Conservation (phyloP, 345 rosid species). For the Eucalyptus grandis region DNA sequence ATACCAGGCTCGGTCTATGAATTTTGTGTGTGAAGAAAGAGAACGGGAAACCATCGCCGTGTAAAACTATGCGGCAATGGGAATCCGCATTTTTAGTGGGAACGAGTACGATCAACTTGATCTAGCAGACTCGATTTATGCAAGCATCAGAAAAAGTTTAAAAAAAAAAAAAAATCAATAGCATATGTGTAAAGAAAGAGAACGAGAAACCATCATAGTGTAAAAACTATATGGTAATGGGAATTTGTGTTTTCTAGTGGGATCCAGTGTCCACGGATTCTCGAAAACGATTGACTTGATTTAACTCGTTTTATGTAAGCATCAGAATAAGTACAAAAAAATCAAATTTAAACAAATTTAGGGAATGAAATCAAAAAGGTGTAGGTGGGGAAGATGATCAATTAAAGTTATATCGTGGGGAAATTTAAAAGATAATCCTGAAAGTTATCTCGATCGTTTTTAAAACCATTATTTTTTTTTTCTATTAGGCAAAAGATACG, state of each 20-base stretch:
- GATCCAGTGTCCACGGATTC: not conserved
- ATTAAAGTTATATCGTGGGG: not conserved
- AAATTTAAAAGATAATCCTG: not conserved
- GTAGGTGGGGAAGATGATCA: not conserved
- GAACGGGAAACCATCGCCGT: not conserved
- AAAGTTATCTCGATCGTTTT: not conserved
- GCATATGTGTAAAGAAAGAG: not conserved
- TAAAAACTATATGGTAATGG: not conserved
- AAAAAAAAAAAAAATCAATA: too few species aligned
- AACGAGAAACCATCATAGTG: not conserved
- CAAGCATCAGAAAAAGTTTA: too few species aligned
- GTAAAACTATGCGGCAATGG: too few species aligned
- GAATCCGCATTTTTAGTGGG: too few species aligned
- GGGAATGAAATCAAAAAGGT: not conserved
- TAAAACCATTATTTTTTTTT: not conserved
- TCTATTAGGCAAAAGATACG: not conserved
- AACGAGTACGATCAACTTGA: too few species aligned
- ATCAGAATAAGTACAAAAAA: not conserved
- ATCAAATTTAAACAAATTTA: too few species aligned
- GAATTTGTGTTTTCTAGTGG: not conserved
- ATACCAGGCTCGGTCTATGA: not conserved
- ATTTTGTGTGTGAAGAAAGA: not conserved
- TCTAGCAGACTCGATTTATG: too few species aligned
- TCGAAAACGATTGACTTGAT: too few species aligned
- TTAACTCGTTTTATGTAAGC: not conserved